Evolutionary conservation across 805 yeast genomes (phyloP), one percentile per base, ranked within the genome.

Genomic region (Metschnikowia orientalis): DNA sequence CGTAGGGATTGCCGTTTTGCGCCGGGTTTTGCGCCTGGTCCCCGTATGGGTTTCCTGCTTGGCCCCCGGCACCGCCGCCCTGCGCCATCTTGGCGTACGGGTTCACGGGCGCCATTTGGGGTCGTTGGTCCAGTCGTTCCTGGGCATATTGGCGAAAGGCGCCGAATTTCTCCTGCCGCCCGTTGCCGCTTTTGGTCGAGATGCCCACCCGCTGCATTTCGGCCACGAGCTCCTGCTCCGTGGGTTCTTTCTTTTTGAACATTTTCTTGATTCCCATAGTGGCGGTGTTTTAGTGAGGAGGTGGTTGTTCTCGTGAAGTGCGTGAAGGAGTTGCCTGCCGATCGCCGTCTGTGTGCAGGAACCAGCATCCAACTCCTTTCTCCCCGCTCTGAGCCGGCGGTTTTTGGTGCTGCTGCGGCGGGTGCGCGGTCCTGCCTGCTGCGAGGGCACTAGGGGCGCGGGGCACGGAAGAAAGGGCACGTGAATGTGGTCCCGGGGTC

Each of bases 131-230:
- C 27, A 51, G 60, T 19, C 69, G 48, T 36, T 69, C 69, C 37
- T 63, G 66, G 19, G 79, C 79, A 46, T 72, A 67, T 30, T 57
- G 59, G 32, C 56, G 57, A 53, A 69, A 74, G 13, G 75, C 77
- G 10, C 72, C 68, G 44, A 74, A 74, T 55, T 72, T 71, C 41
- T 69, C 69, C 36, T 63, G 59, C 26, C 75, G 57, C 10, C 50
- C 47, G 26, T 19, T 39, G n/a, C 37, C 35, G 5, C 56, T 43
- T 34, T 59, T 65, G 17, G 71, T 64, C 8, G 72, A 45, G 22
- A 73, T 60, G 6, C 76, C 76, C 16, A 56, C 48, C 14, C 50
- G 50, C 37, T 55, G 59, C 38, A 74, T 54, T 22, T 56, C 59
- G 28, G 63, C 63, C 29, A 60, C 50, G 38, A 70, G 50, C 51